Evolutionary conservation across 441 rosid species (phyloP), one percentile per base, ranked within the genome.

Genomic region (Melastoma candidum): DNA sequence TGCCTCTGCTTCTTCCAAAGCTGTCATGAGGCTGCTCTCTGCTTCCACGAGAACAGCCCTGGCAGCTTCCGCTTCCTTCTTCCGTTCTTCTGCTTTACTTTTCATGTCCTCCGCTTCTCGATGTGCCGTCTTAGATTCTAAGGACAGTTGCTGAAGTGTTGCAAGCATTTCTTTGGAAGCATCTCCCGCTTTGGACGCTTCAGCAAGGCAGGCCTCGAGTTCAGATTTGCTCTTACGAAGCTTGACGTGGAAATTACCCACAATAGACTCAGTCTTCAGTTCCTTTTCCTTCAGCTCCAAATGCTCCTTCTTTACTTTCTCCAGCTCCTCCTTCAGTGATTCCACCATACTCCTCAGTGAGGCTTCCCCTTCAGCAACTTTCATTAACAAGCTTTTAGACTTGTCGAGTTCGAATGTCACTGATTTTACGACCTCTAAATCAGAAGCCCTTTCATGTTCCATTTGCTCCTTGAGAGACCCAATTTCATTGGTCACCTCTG

Each of bases 1-100:
- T 69, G 73, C 97, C 68, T 93, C 97, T 0, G 71, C 95, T 70
- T 93, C 97, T 66, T 81, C 93, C 26, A 86, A 32, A 61, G 93
- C 95, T 25, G 74, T 71, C 66, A 57, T 75, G 66, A 88, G 72
- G 57, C 69, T 75, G 51, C 79, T 73, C 68, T 88, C 90, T 51
- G 87, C 84, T 65, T 86, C 95, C 65, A 79, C 87, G 27, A 82
- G 81, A 0, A 73, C 72, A 26, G 63, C 65, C 65, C 73, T 73
- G n/a, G 83, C 69, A 12, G 72, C 66, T 74, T 83, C 87, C 5
- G 85, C 85, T 73, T 82, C 95, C 57, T 67, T 66, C 71, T 60
- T 86, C 66, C 84, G 69, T 70, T 71, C 80, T 73, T 71, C 76
- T 12, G 94, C 88, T 69, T 74, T 82, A 48, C 11, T 66, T 67